phyloP scores from a whole-genome alignment of 805 yeast genomes.

The Diddensiella caesifluorescens region DNA sequence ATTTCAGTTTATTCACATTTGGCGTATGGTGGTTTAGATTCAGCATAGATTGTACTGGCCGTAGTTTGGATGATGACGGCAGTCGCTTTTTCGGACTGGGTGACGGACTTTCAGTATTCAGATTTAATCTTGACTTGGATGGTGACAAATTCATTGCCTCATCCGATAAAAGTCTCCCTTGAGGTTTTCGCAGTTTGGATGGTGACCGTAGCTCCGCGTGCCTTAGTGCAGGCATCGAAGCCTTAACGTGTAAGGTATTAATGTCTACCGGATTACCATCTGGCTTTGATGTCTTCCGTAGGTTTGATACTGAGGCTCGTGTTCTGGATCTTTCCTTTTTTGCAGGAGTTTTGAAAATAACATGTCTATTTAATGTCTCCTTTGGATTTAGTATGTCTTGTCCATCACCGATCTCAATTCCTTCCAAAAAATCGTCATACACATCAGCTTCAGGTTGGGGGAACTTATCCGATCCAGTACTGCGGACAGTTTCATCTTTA shows the following conservation, averaged over 20 bases:
- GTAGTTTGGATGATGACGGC: slow-evolving; percentile 10
- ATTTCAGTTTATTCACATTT: slow-evolving; percentile 3
- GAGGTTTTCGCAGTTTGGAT: neutral
- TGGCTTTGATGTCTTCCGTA: neutral
- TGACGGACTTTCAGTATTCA: slow-evolving; percentile 3
- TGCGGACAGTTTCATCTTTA: slow-evolving; percentile 6
- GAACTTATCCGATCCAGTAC: slow-evolving; percentile 6
- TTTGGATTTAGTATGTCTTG: slow-evolving; percentile 10
- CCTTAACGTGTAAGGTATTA: neutral
- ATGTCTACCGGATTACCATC: too few relatives aligned
- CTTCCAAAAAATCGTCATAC: slow-evolving; percentile 21
- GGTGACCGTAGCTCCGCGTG: neutral
- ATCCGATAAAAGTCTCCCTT: neutral
- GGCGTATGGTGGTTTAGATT: slow-evolving; percentile 7
- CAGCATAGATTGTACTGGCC: slow-evolving; percentile 24
- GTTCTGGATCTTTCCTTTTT: too few relatives aligned
- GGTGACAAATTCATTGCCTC: slow-evolving; percentile 5
- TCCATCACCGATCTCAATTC: slow-evolving; percentile 15
- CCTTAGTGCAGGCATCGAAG: slow-evolving; percentile 5
- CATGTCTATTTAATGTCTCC: slow-evolving; percentile 13
- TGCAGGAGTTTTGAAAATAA: slow-evolving; percentile 12
- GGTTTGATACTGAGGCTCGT: neutral
- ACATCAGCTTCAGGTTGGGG: slow-evolving; percentile 13
- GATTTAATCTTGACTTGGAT: slow-evolving; percentile 1
- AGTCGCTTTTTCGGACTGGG: slow-evolving; percentile 3